Evolutionary conservation across 352 stramenopile genomes (phyloP).

Genomic region (Detonula confervacea): DNA sequence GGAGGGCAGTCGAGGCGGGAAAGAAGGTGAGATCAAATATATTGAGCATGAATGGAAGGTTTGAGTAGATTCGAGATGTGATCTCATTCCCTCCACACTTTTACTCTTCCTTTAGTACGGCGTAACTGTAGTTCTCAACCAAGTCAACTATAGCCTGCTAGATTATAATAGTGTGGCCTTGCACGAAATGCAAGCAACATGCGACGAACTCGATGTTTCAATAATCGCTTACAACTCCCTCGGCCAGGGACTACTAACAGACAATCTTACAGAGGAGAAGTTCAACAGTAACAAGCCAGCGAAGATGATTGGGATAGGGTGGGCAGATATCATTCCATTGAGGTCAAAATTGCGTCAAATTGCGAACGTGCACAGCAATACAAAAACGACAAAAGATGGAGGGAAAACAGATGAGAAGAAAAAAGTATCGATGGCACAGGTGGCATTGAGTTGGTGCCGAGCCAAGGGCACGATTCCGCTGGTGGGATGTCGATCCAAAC

Average conservation of each 20-base stretch:
- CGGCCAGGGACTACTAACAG: constrained; percentile 76
- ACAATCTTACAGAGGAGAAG: constrained; percentile 65
- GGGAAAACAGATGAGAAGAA: too few relatives aligned
- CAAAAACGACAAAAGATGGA: too few relatives aligned
- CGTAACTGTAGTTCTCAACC: constrained; percentile 69
- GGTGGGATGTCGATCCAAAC: constrained; percentile 66
- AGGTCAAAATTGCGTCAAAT: constrained; percentile 53
- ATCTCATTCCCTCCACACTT: too few relatives aligned
- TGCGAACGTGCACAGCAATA: constrained; percentile 51
- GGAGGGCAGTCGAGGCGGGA: constrained; percentile 59
- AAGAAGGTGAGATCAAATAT: constrained; percentile 30
- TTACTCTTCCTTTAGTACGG: constrained; percentile 46
- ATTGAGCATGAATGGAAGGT: neutral
- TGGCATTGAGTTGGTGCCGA: constrained; percentile 29
- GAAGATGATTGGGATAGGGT: constrained; percentile 70
- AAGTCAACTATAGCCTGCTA: constrained; percentile 79
- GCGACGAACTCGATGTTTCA: constrained; percentile 66
- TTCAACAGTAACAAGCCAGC: constrained; percentile 65
- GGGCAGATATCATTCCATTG: constrained; percentile 60
- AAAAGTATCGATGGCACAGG: constrained; percentile 41
- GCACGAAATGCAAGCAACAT: constrained; percentile 70
- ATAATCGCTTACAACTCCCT: constrained; percentile 79
- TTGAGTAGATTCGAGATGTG: neutral
- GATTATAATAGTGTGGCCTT: constrained; percentile 70
- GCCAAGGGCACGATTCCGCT: constrained; percentile 67